These are phyloP conservation scores for Beverwykella pulmonaria DNA, from an alignment of 495 filamentous ascomycete species.

Conservation along the genomic window DNA sequence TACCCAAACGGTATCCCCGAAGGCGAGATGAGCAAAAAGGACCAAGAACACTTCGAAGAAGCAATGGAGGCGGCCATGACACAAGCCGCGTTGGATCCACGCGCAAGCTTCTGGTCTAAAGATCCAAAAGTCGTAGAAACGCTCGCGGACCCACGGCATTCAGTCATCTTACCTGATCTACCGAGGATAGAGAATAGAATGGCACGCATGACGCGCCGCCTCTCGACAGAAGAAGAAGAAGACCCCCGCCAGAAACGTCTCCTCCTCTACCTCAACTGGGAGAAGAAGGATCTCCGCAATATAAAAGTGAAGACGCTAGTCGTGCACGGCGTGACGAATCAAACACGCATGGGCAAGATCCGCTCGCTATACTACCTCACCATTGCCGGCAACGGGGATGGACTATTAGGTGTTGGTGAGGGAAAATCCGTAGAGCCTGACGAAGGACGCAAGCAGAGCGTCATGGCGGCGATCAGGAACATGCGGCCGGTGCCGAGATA, in stretches of 20 bases:
- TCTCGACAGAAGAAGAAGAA: slow-evolving; percentile 43
- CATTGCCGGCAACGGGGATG: slow-evolving; percentile 82
- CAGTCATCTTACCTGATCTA: slow-evolving; percentile 23
- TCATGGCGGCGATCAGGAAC: slow-evolving; percentile 75
- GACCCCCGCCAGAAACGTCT: slow-evolving; percentile 60
- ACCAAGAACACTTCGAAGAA: slow-evolving; percentile 21
- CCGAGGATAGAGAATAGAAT: slow-evolving; percentile 33
- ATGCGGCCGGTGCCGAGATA: slow-evolving; percentile 87
- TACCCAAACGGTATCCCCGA: slow-evolving; percentile 43
- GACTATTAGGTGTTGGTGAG: slow-evolving; percentile 84
- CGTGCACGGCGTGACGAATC: slow-evolving; percentile 74
- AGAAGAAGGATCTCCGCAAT: slow-evolving; percentile 55
- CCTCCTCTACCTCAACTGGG: slow-evolving; percentile 70
- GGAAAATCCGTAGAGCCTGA: slow-evolving; percentile 76
- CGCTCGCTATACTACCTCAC: slow-evolving; percentile 66
- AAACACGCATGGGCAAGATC: slow-evolving; percentile 95
- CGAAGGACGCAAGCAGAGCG: slow-evolving; percentile 67
- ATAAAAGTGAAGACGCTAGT: slow-evolving; percentile 69
- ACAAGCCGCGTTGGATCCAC: slow-evolving; percentile 34
- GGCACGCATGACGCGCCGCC: slow-evolving; percentile 24
- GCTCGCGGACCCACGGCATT: slow-evolving; percentile 31
- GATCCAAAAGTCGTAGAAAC: slow-evolving; percentile 7
- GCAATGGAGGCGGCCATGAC: slow-evolving; percentile 22
- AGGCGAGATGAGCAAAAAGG: slow-evolving; percentile 2
- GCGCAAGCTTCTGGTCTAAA: slow-evolving; percentile 14